Conservation (phyloP, 1,139 yeast species). For the Magnusiomyces ingens region DNA sequence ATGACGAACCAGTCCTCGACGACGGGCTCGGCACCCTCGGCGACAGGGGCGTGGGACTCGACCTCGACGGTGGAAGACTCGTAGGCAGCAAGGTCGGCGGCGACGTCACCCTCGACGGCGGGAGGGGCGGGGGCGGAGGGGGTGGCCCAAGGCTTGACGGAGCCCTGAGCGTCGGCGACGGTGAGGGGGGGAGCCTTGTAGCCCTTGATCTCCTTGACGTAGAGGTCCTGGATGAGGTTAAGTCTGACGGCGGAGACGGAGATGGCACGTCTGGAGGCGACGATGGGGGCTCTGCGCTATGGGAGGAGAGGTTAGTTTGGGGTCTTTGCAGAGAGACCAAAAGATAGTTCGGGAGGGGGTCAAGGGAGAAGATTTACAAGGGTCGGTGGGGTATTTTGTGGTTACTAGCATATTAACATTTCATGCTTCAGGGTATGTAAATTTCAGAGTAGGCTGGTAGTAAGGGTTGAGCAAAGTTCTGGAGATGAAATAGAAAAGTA, state of each 20-base stretch:
- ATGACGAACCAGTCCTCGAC: conserved; percentile 56
- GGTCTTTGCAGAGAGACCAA: not conserved
- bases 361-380: too few relatives aligned
- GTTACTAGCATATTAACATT: too few relatives aligned
- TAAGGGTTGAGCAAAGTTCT: too few relatives aligned
- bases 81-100: conserved; percentile 69
- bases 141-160: conserved; percentile 73
- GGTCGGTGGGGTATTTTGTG: too few relatives aligned
- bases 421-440: too few relatives aligned
- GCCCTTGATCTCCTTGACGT: conserved; percentile 77
- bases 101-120: conserved; percentile 59
- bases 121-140: conserved; percentile 74
- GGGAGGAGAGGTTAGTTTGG: conserved; percentile 1
- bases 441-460: too few relatives aligned
- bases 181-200: conserved; percentile 79
- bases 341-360: not conserved
- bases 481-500: too few relatives aligned
- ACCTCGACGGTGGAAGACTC: conserved; percentile 74
- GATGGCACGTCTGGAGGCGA: conserved; percentile 12
- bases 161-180: conserved; percentile 67
- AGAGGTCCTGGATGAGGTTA: conserved; percentile 77
- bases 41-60: conserved; percentile 39
- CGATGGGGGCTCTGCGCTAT: conserved; percentile 13
- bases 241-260: conserved; percentile 15
- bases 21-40: conserved; percentile 40